Base-by-base conservation (phyloP, 108 stramenopile genomes). In the Pseudonitzschia multiseries region DNA sequence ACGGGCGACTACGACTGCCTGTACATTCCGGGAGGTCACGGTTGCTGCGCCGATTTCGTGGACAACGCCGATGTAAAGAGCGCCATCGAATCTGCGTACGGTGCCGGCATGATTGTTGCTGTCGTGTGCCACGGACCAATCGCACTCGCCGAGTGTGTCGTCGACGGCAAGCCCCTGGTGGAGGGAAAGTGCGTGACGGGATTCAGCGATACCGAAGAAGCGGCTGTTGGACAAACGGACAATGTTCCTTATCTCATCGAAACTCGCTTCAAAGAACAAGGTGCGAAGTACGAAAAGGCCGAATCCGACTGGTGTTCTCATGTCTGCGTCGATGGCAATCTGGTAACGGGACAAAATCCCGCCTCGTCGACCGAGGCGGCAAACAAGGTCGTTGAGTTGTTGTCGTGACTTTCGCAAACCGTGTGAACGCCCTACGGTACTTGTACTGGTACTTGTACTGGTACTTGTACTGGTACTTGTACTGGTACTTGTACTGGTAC, bases 301-400 rank as follows among this genome's bases (percentile, higher is more conserved):
- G 90, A 84, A 59, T n/a, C 32, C 31, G 84, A 89, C 75, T 93
- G 88, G 88, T 68, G 74, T 54, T 56, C 85, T 60, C 84, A 93
- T 41, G 81, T 79, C 26, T 84, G 83, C 59, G 84, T 84, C 21
- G 89, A 89, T 77, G 90, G 89, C 43, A 91, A 90, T 14, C 74
- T 94, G 69, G 77, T 91, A 32, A 94, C 93, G 14, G 93, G 90
- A 28, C 93, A 94, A 79, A 94, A 94, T 78, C 93, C 93, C 22
- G 79, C 81, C 26, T 74, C 71, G 20, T 82, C 84, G 2, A 84
- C 79, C 26, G 82, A 71, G 10, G 78, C 78, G 36, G 89, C 89
- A 53, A 54, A 75, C 0, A 67, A 51, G 28, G 66, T 67, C 5
- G 44, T 67, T 21, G 66, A 67, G 28, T 29, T 67, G 66, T n/a